These are phyloP conservation scores for Xylariaceae sp. DNA, from an alignment of 2,329 filamentous ascomycete species.

Conservation along the genomic window DNA sequence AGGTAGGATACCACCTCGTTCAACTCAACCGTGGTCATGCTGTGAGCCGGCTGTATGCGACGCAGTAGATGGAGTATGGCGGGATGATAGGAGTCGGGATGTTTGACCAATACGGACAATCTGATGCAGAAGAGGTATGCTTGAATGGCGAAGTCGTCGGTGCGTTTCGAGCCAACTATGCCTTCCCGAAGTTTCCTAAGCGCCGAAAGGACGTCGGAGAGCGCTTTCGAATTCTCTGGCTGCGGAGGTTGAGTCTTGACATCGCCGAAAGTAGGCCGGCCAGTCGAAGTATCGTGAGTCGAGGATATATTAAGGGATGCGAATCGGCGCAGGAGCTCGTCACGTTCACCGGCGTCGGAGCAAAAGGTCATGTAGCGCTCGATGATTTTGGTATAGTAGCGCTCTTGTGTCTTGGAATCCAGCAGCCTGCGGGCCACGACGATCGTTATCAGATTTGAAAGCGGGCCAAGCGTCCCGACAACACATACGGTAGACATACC, in stretches of 20 bases:
- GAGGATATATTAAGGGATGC: conserved; percentile 50
- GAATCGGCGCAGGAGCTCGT: conserved; percentile 70
- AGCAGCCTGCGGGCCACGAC: conserved; percentile 49
- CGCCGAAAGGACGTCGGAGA: conserved; percentile 71
- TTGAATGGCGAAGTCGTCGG: conserved; percentile 79
- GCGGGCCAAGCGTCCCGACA: neutral
- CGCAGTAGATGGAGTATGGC: conserved; percentile 75
- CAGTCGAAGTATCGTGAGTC: conserved; percentile 22
- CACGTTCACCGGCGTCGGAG: conserved; percentile 63
- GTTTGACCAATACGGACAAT: conserved; percentile 70
- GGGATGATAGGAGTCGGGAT: conserved; percentile 85
- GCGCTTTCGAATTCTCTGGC: conserved; percentile 50
- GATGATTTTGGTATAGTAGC: conserved; percentile 80
- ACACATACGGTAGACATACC: conserved; percentile 46
- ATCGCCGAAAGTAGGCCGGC: conserved; percentile 17
- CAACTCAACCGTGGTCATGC: conserved; percentile 65
- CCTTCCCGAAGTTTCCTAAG: conserved; percentile 90
- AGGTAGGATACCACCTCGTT: conserved; percentile 76
- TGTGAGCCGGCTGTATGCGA: conserved; percentile 60
- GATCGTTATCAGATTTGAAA: neutral
- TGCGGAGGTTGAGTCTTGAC: conserved; percentile 18
- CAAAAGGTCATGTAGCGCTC: conserved; percentile 88
- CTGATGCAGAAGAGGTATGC: conserved; percentile 90
- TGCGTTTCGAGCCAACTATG: conserved; percentile 69
- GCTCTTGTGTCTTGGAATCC: conserved; percentile 72